Evolutionary conservation across 768 basidiomycete species (phyloP), one percentile per base, ranked within the genome.

Genomic region (Leccinum uliginosum): DNA sequence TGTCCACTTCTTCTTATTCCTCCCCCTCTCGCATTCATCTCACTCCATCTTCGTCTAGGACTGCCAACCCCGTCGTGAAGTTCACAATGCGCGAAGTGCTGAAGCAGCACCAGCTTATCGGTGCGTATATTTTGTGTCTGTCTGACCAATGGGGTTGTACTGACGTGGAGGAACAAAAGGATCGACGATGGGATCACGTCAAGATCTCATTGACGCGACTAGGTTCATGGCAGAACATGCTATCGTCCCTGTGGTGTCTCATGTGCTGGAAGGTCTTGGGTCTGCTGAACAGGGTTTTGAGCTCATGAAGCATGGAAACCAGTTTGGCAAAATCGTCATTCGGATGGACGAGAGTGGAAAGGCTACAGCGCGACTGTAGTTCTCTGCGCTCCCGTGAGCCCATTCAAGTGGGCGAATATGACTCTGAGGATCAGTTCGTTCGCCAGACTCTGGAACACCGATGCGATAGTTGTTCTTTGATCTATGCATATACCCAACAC

Each of bases 161-260:
- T 70, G 56, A 68, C 46, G 52, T 59, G 58, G 50, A 6, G 54
- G 51, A 54, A 55, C 55, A 34, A 51, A 58, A 91, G 91, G 91
- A 32, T 89, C 89, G 1, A 91, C 87, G 27, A 91, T 93, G 90
- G 92, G 91, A 17, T 92, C 90, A 7, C 82, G 78, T 62, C 77
- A 50, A 54, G 91, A 93, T 71, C 77, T 93, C 56, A 68, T 78
- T 52, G 83, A 85, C 32, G 90, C 90, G 21, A 90, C 90, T 1
- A 69, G 73, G 12, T 93, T 94, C 71, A 69, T 93, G 26, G 71
- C 75, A 3, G 69, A 84, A 63, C 84, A 91, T 60, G 76, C 74
- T 46, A 85, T 94, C 56, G 74, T 83, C 2, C 91, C 90, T 3
- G 75, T 87, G 50, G 81, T 93, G 1, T 86, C 88, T 7, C 78